Evolutionary conservation across 345 rosid genomes (phyloP), one percentile per base, ranked within the genome.

Genomic region (Euphorbia pulcherrima): DNA sequence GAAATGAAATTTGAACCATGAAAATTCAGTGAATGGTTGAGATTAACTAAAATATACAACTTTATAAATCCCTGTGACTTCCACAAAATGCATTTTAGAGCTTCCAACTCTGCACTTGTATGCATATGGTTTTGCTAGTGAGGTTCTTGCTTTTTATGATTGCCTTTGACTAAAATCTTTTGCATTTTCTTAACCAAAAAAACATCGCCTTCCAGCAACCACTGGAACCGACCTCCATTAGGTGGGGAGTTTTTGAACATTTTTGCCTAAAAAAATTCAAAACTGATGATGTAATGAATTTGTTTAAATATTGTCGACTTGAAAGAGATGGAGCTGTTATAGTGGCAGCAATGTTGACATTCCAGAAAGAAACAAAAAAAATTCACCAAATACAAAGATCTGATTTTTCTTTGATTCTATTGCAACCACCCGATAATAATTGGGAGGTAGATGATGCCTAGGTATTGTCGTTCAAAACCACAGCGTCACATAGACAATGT

Each of bases 401-500:
- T 20, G 0, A 33, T 20, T 0, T 2, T 33, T 59, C 18, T 8
- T 44, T 6, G 47, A 44, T 12, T 52, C 46, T 2, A 8, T n/a
- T 35, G 11, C 14, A 60, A 33, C 37, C 37, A 33, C 3, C 63
- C n/a, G 35, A 35, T 60, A 9, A 30, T 33, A 7, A 1, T 60
- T n/a, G 46, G 26, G 24, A 21, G 41, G 4, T 33, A 20, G 64
- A 47, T 46, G 40, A 64, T 27, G n/a, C 2, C 55, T 26, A 46
- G 16, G 24, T 12, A 14, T 1, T 41, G 21, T n/a, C 2, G 37
- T 0, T 50, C 21, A 53, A 1, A 21, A 29, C 28, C 33, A 50
- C 56, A 54, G 67, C 67, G 51, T 47, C 67, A 2, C 67, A 64
- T 16, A 16, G 14, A 64, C 35, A 27, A 47, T 13, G 11, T 47